Percentiles rank a stretch among this genome's conserved stretches.
phyloP scores from a whole-genome alignment of 176 grass and related monocot genomes.

The Aegilops bicornis region DNA sequence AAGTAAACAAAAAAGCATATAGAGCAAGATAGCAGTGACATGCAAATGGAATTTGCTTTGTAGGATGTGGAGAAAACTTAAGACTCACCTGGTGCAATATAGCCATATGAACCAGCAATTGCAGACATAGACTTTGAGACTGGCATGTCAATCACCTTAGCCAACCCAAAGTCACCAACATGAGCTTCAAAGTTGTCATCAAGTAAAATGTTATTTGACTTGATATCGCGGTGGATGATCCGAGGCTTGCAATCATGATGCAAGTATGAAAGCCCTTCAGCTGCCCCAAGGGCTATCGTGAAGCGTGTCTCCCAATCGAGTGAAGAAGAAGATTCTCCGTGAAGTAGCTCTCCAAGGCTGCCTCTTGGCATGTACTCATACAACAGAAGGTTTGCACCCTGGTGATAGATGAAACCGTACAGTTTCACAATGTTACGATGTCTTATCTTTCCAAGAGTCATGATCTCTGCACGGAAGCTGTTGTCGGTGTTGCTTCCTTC shows the following conservation, averaged over 20 bases:
- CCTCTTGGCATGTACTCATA: slow-evolving; percentile 97
- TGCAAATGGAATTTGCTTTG: background rate
- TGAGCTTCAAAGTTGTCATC: slow-evolving; percentile 99
- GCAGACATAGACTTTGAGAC: slow-evolving; percentile 95
- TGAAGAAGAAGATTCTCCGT: slow-evolving; percentile 64
- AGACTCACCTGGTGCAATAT: slow-evolving; percentile 94
- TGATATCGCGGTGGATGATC: slow-evolving; percentile 96
- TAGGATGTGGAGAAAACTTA: background rate
- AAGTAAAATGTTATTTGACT: slow-evolving; percentile 97
- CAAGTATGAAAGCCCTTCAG: slow-evolving; percentile 93
- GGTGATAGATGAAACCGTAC: slow-evolving; percentile 87
- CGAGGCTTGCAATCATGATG: slow-evolving; percentile 94
- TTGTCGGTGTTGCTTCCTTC: slow-evolving; percentile 94
- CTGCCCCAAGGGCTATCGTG: slow-evolving; percentile 81
- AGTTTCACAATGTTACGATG: slow-evolving; percentile 99
- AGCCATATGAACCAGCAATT: slow-evolving; percentile 97
- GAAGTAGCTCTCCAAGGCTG: slow-evolving; percentile 93
- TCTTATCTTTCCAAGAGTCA: slow-evolving; percentile 97
- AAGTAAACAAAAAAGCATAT: background rate
- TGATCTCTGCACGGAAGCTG: slow-evolving; percentile 91
- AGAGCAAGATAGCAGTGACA: background rate
- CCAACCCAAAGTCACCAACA: slow-evolving; percentile 98
- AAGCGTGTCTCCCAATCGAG: slow-evolving; percentile 90
- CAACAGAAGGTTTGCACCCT: slow-evolving; percentile 92
- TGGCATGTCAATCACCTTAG: slow-evolving; percentile 98